Conservation (phyloP, 75 land plant species). For the Sequoia sempervirens region DNA sequence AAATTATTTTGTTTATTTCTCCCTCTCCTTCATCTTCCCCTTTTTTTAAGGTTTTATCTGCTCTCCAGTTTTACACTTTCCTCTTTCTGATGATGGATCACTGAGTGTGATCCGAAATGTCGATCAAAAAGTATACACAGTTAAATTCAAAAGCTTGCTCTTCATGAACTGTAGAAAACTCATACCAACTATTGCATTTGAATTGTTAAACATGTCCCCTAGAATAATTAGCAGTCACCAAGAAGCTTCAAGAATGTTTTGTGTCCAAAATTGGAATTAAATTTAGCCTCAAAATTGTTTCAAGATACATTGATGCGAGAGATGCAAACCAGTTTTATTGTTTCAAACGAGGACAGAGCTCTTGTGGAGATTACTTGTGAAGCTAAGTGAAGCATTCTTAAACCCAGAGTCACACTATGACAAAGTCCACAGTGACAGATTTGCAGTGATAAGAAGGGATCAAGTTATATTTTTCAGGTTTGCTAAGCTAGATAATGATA, state of each 20-base stretch:
- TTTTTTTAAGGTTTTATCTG: too few relatives aligned
- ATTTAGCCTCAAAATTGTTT: conserved; percentile 8
- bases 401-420: background rate
- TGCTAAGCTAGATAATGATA: background rate
- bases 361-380: conserved; percentile 17
- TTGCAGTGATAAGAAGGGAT: background rate
- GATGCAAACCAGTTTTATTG: conserved; percentile 16
- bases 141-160: too few relatives aligned
- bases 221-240: conserved; percentile 12
- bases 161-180: too few relatives aligned
- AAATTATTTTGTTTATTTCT: too few relatives aligned
- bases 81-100: too few relatives aligned
- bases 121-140: too few relatives aligned
- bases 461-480: background rate
- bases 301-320: conserved; percentile 13
- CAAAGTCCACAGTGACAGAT: background rate
- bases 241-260: conserved; percentile 6
- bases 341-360: conserved; percentile 24
- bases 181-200: conserved; percentile 11
- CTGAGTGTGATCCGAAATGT: too few relatives aligned
- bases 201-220: conserved; percentile 19
- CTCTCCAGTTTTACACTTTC: too few relatives aligned
- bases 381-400: background rate
- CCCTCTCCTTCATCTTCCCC: too few relatives aligned
- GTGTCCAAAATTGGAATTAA: conserved; percentile 15